A percentile compares a stretch with the other conserved stretches of the same genome.
Evolutionary conservation across 805 yeast genomes (phyloP).

Genomic region (Hanseniaspora jakobsenii): DNA sequence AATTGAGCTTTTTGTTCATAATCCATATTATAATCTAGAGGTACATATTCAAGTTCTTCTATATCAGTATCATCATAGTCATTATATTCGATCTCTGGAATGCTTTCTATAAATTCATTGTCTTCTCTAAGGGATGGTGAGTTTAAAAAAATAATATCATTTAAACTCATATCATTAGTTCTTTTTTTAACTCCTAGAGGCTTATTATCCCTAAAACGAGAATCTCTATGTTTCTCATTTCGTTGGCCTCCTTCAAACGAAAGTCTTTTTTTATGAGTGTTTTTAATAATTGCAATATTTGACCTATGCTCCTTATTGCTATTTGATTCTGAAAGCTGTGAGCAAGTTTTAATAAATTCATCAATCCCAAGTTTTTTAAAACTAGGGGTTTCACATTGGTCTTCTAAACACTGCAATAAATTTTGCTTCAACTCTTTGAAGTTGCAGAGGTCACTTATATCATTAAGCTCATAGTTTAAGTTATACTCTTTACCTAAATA

Average conservation of each 20-base stretch:
- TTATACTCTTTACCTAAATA: not conserved
- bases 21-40: too few species aligned
- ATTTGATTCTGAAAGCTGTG: not conserved
- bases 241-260: not conserved
- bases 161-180: not conserved
- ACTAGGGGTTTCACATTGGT: conserved; percentile 12
- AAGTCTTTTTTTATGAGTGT: not conserved
- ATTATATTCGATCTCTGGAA: too few species aligned
- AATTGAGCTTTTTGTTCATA: too few species aligned
- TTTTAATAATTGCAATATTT: too few species aligned
- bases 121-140: not conserved
- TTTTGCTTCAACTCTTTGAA: not conserved
- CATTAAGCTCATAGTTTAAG: not conserved
- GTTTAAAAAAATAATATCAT: not conserved
- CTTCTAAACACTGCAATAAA: conserved; percentile 4
- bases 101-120: too few species aligned
- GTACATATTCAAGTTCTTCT: too few species aligned
- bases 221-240: not conserved
- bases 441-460: not conserved
- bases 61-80: too few species aligned
- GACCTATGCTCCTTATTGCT: too few species aligned
- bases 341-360: not conserved
- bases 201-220: too few species aligned
- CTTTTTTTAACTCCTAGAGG: not conserved
- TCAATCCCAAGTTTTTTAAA: not conserved